Conservation (phyloP, 805 yeast genomes). For the Yarrowia keelungensis region DNA sequence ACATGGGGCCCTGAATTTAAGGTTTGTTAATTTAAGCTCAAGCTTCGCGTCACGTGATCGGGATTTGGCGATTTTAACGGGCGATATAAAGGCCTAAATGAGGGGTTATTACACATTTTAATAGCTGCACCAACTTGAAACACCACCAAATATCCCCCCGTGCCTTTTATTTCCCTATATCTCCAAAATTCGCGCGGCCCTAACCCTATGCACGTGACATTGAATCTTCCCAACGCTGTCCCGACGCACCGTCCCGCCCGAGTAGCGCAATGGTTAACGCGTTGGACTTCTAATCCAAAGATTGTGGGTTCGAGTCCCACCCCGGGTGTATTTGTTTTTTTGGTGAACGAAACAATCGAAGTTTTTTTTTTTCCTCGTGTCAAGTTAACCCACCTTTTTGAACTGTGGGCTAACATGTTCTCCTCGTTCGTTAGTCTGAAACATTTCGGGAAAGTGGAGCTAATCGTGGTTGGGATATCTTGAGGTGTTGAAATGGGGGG, state of each 20-base stretch:
- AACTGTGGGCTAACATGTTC: no score
- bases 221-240: background rate
- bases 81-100: no score
- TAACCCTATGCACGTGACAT: slow-evolving; percentile 12
- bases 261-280: slow-evolving; percentile 39
- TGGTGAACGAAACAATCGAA: no score
- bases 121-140: no score
- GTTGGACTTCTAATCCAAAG: slow-evolving; percentile 38
- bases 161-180: background rate
- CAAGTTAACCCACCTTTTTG: no score
- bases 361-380: background rate
- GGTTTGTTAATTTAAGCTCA: background rate
- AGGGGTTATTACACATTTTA: no score
- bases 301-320: slow-evolving; percentile 39
- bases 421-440: no score
- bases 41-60: background rate
- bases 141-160: background rate
- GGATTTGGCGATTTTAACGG: no score
- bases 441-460: no score
- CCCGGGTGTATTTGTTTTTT: slow-evolving; percentile 24
- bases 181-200: background rate
- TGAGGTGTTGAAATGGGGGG: no score
- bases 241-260: slow-evolving; percentile 31
- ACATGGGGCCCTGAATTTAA: background rate
- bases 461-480: no score